Evolutionary conservation across 441 rosid species (phyloP).

Genomic region (Brassica balearica): DNA sequence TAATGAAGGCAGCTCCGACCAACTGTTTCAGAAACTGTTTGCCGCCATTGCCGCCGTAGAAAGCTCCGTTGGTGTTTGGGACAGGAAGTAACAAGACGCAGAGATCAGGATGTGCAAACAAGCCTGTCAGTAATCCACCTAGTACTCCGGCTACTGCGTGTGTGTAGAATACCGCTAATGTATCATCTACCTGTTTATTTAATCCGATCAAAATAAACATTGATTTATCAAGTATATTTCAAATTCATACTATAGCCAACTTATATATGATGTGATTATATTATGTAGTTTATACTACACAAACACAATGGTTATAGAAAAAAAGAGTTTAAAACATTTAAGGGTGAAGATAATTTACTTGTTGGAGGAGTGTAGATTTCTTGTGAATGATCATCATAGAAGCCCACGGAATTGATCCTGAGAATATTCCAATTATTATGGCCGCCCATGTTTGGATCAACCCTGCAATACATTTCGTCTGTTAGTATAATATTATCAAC

Average conservation of each 20-base stretch:
- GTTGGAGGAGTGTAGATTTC: slow-evolving; percentile 62
- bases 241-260: not conserved
- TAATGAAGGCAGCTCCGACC: slow-evolving; percentile 65
- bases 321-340: not conserved
- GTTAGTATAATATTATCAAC: slow-evolving; percentile 8
- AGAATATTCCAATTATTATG: slow-evolving; percentile 64
- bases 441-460: slow-evolving; percentile 93
- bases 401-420: slow-evolving; percentile 90
- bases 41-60: slow-evolving; percentile 78
- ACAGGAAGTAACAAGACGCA: slow-evolving; percentile 56
- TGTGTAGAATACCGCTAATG: slow-evolving; percentile 84
- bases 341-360: slow-evolving; percentile 46
- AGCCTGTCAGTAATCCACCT: slow-evolving; percentile 77
- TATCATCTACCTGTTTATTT: slow-evolving; percentile 66
- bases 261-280: not conserved
- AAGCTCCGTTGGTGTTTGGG: slow-evolving; percentile 63
- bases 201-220: not conserved
- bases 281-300: not conserved
- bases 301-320: not conserved
- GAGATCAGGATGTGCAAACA: slow-evolving; percentile 74
- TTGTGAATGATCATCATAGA: slow-evolving; percentile 94
- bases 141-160: slow-evolving; percentile 84
- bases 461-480: slow-evolving; percentile 48
- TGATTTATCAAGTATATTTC: not conserved
- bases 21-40: slow-evolving; percentile 69